Conservation (phyloP, 441 rosid genomes). For the Corymbia calophylla region DNA sequence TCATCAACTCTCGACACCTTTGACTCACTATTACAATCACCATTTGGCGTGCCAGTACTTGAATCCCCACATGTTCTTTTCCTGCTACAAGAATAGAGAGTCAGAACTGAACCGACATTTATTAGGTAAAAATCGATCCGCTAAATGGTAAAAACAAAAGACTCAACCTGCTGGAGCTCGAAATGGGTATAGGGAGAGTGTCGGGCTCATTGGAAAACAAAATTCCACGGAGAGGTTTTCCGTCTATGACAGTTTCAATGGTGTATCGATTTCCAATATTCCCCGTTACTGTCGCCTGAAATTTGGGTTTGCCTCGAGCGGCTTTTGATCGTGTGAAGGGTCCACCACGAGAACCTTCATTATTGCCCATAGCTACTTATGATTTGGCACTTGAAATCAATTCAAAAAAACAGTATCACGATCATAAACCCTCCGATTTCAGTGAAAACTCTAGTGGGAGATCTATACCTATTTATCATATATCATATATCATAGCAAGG, state of each 20-base stretch:
- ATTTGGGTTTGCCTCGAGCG: not conserved
- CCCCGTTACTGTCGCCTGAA: not conserved
- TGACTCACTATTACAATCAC: not conserved
- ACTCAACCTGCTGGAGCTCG: not conserved
- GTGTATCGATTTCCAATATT: not conserved
- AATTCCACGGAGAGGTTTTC: not conserved
- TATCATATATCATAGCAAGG: not conserved
- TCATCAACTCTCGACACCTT: not conserved
- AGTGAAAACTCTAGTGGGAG: not conserved
- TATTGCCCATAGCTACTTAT: not conserved
- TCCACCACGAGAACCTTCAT: not conserved
- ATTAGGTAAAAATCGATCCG: not conserved
- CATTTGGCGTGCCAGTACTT: not conserved
- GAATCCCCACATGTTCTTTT: not conserved
- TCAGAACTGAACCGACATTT: not conserved
- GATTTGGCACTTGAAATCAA: not conserved
- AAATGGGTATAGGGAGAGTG: not conserved
- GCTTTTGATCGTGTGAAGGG: not conserved
- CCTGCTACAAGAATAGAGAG: not conserved
- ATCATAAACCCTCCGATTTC: not conserved
- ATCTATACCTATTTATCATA: not conserved
- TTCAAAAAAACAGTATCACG: not conserved
- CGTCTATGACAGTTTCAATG: not conserved
- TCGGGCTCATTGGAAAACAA: not conserved
- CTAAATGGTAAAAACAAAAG: not conserved